Percentiles rank a stretch among this genome's conserved stretches.
Conservation (phyloP, 345 rosid genomes). For the Eucalyptus dawsonii region DNA sequence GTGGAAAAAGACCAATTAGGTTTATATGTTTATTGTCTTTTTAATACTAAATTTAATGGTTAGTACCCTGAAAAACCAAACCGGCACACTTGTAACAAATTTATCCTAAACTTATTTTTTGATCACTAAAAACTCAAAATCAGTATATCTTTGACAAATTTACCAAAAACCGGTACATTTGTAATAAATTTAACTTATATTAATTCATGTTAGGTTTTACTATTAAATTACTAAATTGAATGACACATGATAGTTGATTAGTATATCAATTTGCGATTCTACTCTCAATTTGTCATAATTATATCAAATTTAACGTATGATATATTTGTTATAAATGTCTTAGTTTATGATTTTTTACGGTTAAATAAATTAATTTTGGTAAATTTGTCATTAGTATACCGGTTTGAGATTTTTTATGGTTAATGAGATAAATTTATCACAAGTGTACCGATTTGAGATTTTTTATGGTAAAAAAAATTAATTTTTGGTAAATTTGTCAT, state of each 20-base stretch:
- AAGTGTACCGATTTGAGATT: fast-evolving
- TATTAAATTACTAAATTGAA: too few species aligned
- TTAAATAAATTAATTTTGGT: fast-evolving
- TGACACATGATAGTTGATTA: fast-evolving
- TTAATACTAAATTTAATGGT: background rate
- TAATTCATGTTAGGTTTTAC: fast-evolving
- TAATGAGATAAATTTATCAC: too few species aligned
- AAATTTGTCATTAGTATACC: fast-evolving
- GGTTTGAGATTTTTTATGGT: too few species aligned
- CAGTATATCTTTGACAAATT: too few species aligned
- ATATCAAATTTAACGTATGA: fast-evolving
- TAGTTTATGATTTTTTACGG: fast-evolving
- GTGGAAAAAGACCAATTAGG: background rate
- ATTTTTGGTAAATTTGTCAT: fast-evolving
- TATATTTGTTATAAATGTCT: too few species aligned
- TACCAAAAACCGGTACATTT: too few species aligned
- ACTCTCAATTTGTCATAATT: too few species aligned
- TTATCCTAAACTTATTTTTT: fast-evolving
- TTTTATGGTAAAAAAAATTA: too few species aligned
- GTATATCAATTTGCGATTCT: fast-evolving
- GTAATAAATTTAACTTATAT: fast-evolving
- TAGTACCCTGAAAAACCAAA: too few species aligned
- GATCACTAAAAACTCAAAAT: fast-evolving
- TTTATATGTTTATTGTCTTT: background rate
- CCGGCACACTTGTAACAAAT: fast-evolving